Percentiles rank a stretch among this genome's conserved stretches.
Conservation (phyloP, 352 stramenopile species). For the Poterioochromonas sp. region DNA sequence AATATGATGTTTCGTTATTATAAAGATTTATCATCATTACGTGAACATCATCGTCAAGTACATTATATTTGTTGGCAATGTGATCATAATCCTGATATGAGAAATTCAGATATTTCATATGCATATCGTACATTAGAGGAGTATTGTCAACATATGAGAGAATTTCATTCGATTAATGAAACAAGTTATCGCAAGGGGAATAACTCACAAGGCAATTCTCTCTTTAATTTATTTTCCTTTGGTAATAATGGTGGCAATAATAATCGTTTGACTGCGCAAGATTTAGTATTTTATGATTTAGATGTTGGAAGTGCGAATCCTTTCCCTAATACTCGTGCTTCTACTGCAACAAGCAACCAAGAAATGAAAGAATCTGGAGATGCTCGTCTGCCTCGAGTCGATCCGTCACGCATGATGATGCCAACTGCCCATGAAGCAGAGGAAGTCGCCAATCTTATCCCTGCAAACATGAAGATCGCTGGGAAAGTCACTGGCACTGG, state of each 20-base stretch:
- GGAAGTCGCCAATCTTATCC: neutral
- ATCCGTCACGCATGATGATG: too few relatives aligned
- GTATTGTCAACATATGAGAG: neutral
- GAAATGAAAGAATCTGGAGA: neutral
- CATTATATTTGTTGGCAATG: conserved; percentile 4
- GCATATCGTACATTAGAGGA: neutral
- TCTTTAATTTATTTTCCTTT: too few relatives aligned
- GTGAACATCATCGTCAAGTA: neutral
- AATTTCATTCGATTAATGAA: neutral
- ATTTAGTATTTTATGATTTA: conserved; percentile 2
- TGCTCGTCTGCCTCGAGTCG: neutral
- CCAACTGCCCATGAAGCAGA: neutral
- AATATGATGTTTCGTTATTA: conserved; percentile 32
- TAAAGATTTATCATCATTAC: neutral
- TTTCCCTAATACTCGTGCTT: conserved; percentile 8
- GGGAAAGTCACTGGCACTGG: conserved; percentile 3
- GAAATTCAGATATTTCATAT: neutral
- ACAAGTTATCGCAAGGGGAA: neutral
- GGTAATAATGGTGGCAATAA: neutral
- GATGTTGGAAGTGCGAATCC: conserved; percentile 4
- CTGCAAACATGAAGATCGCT: neutral
- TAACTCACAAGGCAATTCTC: neutral
- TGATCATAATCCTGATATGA: neutral
- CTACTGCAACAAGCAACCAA: too few relatives aligned
- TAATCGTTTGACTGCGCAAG: neutral